Conservation (phyloP, 1,284 basidiomycete genomes). For the Cryptococcus sp. region DNA sequence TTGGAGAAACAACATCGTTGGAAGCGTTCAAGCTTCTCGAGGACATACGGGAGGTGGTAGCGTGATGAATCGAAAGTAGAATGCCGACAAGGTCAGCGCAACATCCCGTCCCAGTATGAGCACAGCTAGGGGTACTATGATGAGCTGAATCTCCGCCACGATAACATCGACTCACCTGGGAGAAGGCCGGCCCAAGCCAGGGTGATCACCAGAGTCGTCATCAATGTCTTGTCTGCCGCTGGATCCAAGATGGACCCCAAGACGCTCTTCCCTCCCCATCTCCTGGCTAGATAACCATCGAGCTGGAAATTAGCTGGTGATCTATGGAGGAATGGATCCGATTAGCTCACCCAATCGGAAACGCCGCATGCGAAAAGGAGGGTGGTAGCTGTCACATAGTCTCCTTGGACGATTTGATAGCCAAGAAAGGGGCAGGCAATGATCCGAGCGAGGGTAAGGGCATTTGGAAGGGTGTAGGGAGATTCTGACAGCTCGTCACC, state of each 20-base stretch:
- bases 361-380: slow-evolving; percentile 82
- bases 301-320: slow-evolving; percentile 50
- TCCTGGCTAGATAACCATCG: slow-evolving; percentile 84
- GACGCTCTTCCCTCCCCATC: slow-evolving; percentile 77
- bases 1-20: too few species aligned
- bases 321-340: slow-evolving; percentile 27
- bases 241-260: slow-evolving; percentile 94
- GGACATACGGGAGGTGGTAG: slow-evolving; percentile 71
- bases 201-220: slow-evolving; percentile 89
- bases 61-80: slow-evolving; percentile 88
- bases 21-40: too few species aligned
- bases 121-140: slow-evolving; percentile 69
- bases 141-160: background rate
- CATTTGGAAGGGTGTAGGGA: slow-evolving; percentile 90
- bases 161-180: slow-evolving; percentile 56
- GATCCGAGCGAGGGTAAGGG: slow-evolving; percentile 82
- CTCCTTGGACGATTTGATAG: slow-evolving; percentile 80
- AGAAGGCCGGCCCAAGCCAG: slow-evolving; percentile 76
- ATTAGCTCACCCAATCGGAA: slow-evolving; percentile 67
- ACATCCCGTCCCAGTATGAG: slow-evolving; percentile 88
- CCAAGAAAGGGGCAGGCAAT: slow-evolving; percentile 81
- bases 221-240: slow-evolving; percentile 90
- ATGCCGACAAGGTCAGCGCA: slow-evolving; percentile 78
- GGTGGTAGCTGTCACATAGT: slow-evolving; percentile 72
- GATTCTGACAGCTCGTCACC: slow-evolving; percentile 60